Evolutionary conservation across 495 filamentous ascomycete species (phyloP), one percentile per base, ranked within the genome.

Genomic region (Podospora pseudocomata): DNA sequence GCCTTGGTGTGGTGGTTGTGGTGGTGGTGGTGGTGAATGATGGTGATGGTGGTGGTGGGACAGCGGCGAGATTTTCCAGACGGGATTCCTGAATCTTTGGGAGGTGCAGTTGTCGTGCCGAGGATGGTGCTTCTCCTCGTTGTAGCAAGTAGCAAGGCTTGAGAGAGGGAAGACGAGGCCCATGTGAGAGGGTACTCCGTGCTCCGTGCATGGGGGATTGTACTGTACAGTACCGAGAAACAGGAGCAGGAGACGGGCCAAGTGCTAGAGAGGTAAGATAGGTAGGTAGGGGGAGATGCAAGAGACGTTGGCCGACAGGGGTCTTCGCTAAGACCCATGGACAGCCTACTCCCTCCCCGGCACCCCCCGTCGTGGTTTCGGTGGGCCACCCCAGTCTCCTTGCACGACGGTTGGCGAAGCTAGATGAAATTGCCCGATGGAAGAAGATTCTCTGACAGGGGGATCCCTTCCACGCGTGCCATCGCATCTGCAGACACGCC

Each of bases 371-470:
- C 55, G 11, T 58, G 23, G 55, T 18, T n/a, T 64, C 62, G 39
- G 62, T 64, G 39, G 39, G 34, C 20, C 20, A 11, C 55, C 55
- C 55, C 55, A 58, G 55, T 58, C 55, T 58, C 55, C 5, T 58
- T 26, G 55, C 55, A 58, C 55, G 55, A 58, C 55, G 55, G 55
- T 19, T 61, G 16, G 59, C 27, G 28, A 73, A 74, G 73, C 76
- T 72, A 75, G 77, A 78, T 77, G 73, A 79, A 79, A 79, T 79
- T 79, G 77, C 76, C 77, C 77, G 77, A 79, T 77, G 72, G 73
- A 69, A 72, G 67, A 70, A 73, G 68, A 73, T 73, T 71, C 59
- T 73, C 27, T 68, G 66, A 73, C 73, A 73, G 68, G 72, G 39
- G 69, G 69, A 59, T 69, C 64, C 72, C 70, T 71, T 70, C 66